Evolutionary conservation across 2,329 filamentous ascomycete species (phyloP).

Genomic region (Ophiostoma pallidulum): DNA sequence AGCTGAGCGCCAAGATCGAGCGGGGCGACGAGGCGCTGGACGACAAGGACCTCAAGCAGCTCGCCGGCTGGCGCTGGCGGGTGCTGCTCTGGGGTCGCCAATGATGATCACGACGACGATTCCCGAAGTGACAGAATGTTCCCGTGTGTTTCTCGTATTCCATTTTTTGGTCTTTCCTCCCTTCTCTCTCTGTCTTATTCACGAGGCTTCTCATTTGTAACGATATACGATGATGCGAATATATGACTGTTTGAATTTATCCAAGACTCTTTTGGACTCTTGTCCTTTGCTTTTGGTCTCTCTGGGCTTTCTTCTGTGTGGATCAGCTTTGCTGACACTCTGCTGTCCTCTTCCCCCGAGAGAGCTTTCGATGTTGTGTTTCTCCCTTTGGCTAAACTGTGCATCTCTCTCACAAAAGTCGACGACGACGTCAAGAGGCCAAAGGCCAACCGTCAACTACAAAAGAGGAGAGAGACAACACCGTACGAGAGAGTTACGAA

Average conservation of each 20-base stretch:
- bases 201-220: background rate
- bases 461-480: too few relatives aligned
- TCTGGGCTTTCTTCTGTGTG: too few relatives aligned
- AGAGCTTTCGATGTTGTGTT: too few relatives aligned
- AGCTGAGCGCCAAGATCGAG: constrained; percentile 38
- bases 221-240: too few relatives aligned
- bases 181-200: background rate
- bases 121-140: too few relatives aligned
- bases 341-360: too few relatives aligned
- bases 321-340: too few relatives aligned
- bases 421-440: too few relatives aligned
- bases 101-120: constrained; percentile 3
- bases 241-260: background rate
- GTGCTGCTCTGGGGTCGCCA: constrained; percentile 36
- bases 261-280: background rate
- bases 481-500: background rate
- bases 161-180: background rate
- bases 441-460: too few relatives aligned
- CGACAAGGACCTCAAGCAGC: constrained; percentile 39
- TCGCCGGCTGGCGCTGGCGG: constrained; percentile 49
- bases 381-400: too few relatives aligned
- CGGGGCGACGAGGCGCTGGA: constrained; percentile 35
- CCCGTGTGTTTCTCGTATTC: background rate
- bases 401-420: too few relatives aligned
- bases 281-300: too few relatives aligned